Base-by-base conservation (phyloP, 768 basidiomycete species). In the Lactifluus piperatus region DNA sequence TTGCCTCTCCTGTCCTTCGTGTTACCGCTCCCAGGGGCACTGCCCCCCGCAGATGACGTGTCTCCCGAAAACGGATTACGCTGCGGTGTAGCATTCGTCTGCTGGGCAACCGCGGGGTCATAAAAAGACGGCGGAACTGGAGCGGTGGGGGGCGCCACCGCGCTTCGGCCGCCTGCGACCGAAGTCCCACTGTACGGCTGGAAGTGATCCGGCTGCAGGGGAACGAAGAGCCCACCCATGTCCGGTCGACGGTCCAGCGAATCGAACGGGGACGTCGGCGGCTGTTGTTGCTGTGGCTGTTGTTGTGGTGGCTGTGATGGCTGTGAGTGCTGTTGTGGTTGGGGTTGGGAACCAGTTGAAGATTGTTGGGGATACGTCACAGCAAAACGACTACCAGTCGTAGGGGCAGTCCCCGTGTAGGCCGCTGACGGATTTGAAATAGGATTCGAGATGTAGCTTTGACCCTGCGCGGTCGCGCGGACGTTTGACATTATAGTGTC, bases 401-500 rank as follows among this genome's bases (percentile, higher is more conserved):
- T 73, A 27, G 81, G 75, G 37, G 79, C 60, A 61, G 73, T 75
- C 58, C 79, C 75, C 14, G 81, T 67, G 67, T 90, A 91, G 10
- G 83, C 79, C 69, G 89, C 88, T 16, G 88, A 84, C 8, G 90
- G 90, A 62, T 84, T 86, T 7, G 89, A 76, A 60, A 90, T 85
- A 62, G 82, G 79, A 56, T 75, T 78, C 0, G 77, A 66, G 11
- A 54, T 44, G 54, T 46, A 64, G 8, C 22, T 11, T 36, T 51
- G 57, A 30, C 72, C 72, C 41, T 81, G 73, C 27, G 84, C 85
- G 27, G 83, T 82, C 20, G 77, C 75, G 39, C 89, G 80, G 50
- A 88, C 84, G 70, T 83, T 88, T 24, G 87, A 87, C 81, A 92
- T 82, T 37, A 90, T 84, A n/a, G 80, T 84, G 60, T 92, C 88